Conservation (phyloP, 345 rosid genomes). For the Capsella bursapastoris region DNA sequence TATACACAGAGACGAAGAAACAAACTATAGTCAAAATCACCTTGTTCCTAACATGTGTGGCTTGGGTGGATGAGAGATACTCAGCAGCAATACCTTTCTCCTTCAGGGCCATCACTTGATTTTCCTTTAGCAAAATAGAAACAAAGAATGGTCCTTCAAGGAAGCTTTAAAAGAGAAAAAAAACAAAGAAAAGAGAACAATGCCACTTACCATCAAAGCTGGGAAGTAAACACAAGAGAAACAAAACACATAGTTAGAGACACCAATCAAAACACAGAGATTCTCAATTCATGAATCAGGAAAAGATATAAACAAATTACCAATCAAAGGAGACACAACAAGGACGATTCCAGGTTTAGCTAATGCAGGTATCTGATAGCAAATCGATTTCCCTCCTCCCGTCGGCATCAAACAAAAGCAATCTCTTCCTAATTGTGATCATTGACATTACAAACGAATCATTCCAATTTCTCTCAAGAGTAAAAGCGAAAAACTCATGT, state of each 20-base stretch:
- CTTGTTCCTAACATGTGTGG: constrained; percentile 65
- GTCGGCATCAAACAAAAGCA: constrained; percentile 98
- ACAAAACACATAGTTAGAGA: constrained; percentile 28
- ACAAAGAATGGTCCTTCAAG: constrained; percentile 8
- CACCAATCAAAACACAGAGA: not conserved
- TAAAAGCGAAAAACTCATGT: not conserved
- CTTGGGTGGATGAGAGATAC: constrained; percentile 84
- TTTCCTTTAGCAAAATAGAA: constrained; percentile 59
- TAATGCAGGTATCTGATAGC: constrained; percentile 94
- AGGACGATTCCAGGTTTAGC: constrained; percentile 89
- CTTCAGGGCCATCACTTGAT: constrained; percentile 86
- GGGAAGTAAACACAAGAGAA: constrained; percentile 44
- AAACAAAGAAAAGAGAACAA: not conserved
- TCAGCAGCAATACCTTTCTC: constrained; percentile 94
- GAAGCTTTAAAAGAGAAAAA: not conserved
- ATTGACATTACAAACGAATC: not conserved
- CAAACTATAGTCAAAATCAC: constrained; percentile 28
- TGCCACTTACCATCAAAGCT: constrained; percentile 87
- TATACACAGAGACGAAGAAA: not conserved
- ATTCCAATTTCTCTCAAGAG: not conserved
- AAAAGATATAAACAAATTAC: constrained; percentile 41
- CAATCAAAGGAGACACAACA: constrained; percentile 94
- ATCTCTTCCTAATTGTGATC: constrained; percentile 56
- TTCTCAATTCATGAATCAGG: constrained; percentile 1
- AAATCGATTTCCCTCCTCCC: constrained; percentile 97